These are phyloP conservation scores for Casuarina equisetifolia DNA, from an alignment of 306 rosid genomes.

Conservation along the genomic window DNA sequence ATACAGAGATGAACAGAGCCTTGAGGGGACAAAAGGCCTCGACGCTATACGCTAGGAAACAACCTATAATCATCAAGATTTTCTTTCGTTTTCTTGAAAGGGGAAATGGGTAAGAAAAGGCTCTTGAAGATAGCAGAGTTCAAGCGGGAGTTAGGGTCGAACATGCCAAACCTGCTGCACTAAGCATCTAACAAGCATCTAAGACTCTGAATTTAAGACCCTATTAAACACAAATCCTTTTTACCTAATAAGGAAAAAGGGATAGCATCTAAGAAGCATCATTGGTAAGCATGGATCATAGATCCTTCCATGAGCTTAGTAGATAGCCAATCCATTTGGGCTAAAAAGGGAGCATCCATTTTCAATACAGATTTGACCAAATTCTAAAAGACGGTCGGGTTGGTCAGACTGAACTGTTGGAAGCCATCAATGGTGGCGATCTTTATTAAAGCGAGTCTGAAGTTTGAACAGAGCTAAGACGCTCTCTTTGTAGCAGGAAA, in stretches of 20 bases:
- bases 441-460: constrained; percentile 13
- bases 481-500: constrained; percentile 19
- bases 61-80: background rate
- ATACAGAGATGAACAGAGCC: background rate
- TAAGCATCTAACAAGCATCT: background rate
- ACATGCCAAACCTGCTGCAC: too few relatives aligned
- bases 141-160: too few relatives aligned
- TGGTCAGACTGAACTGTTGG: constrained; percentile 46
- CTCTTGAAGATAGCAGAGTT: too few relatives aligned
- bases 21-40: background rate
- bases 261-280: background rate
- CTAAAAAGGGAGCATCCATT: constrained; percentile 39
- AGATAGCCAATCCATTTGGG: constrained; percentile 8
- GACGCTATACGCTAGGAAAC: background rate
- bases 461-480: constrained; percentile 22
- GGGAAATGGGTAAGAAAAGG: background rate
- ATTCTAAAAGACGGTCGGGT: constrained; percentile 46
- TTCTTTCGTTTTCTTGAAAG: background rate
- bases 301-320: constrained; percentile 18
- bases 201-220: background rate
- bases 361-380: constrained; percentile 59
- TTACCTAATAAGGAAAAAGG: too few relatives aligned
- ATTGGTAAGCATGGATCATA: constrained; percentile 11
- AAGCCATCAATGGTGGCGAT: background rate
- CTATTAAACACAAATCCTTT: too few relatives aligned